phyloP scores from a whole-genome alignment of 345 rosid genomes.

The Firmiana major region DNA sequence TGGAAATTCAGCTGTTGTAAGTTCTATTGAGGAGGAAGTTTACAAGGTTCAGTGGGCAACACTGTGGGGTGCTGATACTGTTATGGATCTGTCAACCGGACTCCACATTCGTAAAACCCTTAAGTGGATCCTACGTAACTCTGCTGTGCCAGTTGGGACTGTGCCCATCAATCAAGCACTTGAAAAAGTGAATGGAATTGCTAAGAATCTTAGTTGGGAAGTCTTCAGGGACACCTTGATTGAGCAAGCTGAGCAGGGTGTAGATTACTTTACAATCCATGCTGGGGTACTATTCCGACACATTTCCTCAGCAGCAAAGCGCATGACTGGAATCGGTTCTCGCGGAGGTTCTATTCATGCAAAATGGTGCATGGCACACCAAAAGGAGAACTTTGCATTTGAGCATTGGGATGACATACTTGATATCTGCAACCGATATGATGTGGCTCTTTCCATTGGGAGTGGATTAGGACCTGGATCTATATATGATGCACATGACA shows the following conservation, averaged over 20 bases:
- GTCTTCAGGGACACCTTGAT: slow-evolving; percentile 84
- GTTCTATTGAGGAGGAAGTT: slow-evolving; percentile 98
- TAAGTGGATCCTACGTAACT: slow-evolving; percentile 91
- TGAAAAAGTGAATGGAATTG: slow-evolving; percentile 91
- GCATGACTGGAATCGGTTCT: slow-evolving; percentile 96
- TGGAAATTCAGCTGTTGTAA: slow-evolving; percentile 93
- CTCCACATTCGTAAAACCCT: slow-evolving; percentile 98
- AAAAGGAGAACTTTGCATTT: slow-evolving; percentile 94
- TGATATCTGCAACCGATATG: slow-evolving; percentile 92
- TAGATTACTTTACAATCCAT: slow-evolving; percentile 95
- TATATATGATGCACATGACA: slow-evolving; percentile 95
- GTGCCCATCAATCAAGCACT: slow-evolving; percentile 98
- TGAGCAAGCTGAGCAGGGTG: slow-evolving; percentile 99
- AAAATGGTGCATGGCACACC: slow-evolving; percentile 95
- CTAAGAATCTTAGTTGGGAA: slow-evolving; percentile 92
- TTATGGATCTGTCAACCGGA: slow-evolving; percentile 98
- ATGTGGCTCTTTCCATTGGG: slow-evolving; percentile 90
- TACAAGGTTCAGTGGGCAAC: slow-evolving; percentile 99
- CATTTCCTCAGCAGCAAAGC: slow-evolving; percentile 87
- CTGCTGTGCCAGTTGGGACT: slow-evolving; percentile 94
- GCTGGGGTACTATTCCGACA: slow-evolving; percentile 89
- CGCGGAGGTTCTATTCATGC: slow-evolving; percentile 99
- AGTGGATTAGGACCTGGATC: slow-evolving; percentile 98
- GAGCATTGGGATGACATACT: slow-evolving; percentile 99
- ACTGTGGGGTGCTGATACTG: slow-evolving; percentile 98